These are phyloP conservation scores for Heliamphora exappendiculata DNA, from an alignment of 148 eudicot species.

Conservation along the genomic window DNA sequence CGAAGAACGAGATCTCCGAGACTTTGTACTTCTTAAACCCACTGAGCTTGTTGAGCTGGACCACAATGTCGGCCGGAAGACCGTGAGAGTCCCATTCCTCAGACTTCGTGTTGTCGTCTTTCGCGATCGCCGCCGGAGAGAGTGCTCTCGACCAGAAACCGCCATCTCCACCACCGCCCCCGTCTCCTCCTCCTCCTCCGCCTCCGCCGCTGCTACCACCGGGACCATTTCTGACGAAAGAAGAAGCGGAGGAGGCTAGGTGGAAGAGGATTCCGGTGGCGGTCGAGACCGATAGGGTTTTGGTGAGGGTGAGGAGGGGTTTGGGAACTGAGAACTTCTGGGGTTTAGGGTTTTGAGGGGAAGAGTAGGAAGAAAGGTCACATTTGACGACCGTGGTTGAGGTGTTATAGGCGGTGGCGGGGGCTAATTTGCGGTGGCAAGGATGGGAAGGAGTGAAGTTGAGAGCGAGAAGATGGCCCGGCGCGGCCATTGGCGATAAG, in stretches of 20 bases:
- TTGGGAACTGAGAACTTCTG: not conserved
- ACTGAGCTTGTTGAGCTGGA: constrained; percentile 61
- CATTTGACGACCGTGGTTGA: constrained; percentile 16
- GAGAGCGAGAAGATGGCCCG: constrained; percentile 21
- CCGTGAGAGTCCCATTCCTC: constrained; percentile 79
- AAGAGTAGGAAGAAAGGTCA: constrained; percentile 1
- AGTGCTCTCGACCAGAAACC: constrained; percentile 49
- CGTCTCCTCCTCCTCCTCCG: constrained; percentile 29
- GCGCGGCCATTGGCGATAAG: constrained; percentile 30
- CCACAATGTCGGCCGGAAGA: constrained; percentile 57
- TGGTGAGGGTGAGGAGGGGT: constrained; percentile 13
- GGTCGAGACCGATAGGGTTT: constrained; percentile 32
- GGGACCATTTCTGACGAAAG: constrained; percentile 17
- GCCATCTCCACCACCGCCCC: constrained; percentile 33
- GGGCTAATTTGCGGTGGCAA: not conserved
- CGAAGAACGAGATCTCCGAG: constrained; percentile 60
- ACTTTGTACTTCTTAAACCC: constrained; percentile 75
- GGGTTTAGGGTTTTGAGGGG: constrained; percentile 32
- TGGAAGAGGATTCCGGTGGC: constrained; percentile 26
- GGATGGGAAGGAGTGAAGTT: constrained; percentile 7
- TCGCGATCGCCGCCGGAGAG: constrained; percentile 40
- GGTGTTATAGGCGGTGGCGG: not conserved
- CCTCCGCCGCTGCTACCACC: constrained; percentile 29
- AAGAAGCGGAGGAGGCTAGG: constrained; percentile 26
- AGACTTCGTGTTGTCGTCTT: constrained; percentile 40